These are phyloP conservation scores for Meredithiella fracta DNA, from an alignment of 2,329 filamentous ascomycete genomes.

Conservation along the genomic window DNA sequence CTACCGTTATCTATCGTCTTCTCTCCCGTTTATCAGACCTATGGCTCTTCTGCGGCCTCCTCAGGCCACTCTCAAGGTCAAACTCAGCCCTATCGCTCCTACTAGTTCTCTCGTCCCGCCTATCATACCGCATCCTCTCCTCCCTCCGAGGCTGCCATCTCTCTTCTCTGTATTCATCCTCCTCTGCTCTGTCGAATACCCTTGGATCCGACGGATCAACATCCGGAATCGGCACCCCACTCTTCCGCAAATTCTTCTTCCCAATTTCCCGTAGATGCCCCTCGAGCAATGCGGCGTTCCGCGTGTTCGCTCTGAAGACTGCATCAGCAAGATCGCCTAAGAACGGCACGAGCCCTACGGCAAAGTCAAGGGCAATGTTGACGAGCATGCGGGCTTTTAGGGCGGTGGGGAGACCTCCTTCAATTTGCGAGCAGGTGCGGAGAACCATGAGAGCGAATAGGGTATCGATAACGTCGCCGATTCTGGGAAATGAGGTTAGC, in stretches of 20 bases:
- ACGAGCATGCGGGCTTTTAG: constrained; percentile 58
- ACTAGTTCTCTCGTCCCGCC: too few relatives aligned
- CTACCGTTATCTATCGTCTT: neutral
- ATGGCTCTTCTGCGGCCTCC: neutral
- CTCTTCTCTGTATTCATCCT: neutral
- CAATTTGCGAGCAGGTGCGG: constrained; percentile 52
- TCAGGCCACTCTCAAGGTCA: neutral
- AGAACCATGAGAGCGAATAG: constrained; percentile 63
- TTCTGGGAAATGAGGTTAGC: constrained; percentile 25
- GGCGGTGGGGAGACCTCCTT: constrained; percentile 52
- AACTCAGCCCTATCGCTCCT: neutral
- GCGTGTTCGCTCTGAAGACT: constrained; percentile 57
- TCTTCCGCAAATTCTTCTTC: constrained; percentile 34
- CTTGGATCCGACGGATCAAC: constrained; percentile 37
- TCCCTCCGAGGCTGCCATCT: constrained; percentile 1
- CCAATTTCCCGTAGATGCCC: constrained; percentile 52
- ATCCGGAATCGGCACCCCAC: constrained; percentile 30
- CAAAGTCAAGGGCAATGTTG: constrained; percentile 61
- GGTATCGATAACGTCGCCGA: constrained; percentile 60
- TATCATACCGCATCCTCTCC: neutral
- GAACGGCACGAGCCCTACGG: constrained; percentile 57
- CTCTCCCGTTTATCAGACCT: neutral
- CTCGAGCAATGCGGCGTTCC: constrained; percentile 56
- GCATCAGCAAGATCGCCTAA: constrained; percentile 62
- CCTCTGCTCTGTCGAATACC: constrained; percentile 28